Percentiles rank a stretch among this genome's conserved stretches.
Conservation (phyloP, 352 stramenopile genomes). For the Globisporangium megalacanthum region DNA sequence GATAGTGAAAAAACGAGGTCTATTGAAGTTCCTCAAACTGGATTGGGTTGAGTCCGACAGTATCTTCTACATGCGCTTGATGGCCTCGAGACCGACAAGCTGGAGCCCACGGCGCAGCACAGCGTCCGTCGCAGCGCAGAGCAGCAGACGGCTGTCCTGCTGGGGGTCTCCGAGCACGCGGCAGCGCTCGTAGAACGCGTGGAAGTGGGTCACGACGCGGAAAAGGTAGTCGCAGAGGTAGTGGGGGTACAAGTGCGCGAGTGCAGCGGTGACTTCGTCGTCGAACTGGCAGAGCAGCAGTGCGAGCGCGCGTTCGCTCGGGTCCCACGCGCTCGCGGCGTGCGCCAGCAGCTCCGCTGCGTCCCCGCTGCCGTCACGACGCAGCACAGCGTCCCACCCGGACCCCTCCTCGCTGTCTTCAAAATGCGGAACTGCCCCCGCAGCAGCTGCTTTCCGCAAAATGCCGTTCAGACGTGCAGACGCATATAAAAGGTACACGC, state of each 20-base stretch:
- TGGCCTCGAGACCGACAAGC: slow-evolving; percentile 58
- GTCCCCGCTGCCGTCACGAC: slow-evolving; percentile 11
- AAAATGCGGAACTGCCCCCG: slow-evolving; percentile 9
- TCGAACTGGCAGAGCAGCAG: slow-evolving; percentile 76
- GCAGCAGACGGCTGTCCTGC: slow-evolving; percentile 59
- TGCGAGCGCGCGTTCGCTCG: slow-evolving; percentile 59
- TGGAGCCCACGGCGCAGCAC: slow-evolving; percentile 61
- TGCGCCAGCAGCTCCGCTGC: slow-evolving; percentile 29
- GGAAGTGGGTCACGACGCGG: slow-evolving; percentile 69
- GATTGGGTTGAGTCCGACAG: not conserved
- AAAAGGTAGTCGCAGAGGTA: slow-evolving; percentile 83
- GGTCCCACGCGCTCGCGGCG: slow-evolving; percentile 54
- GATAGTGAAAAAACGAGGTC: no score
- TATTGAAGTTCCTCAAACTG: no score
- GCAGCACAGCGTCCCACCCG: slow-evolving; percentile 15
- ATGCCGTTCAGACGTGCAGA: slow-evolving; percentile 70
- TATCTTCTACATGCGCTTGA: slow-evolving; percentile 60
- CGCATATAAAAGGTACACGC: slow-evolving; percentile 81
- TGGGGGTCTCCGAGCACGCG: slow-evolving; percentile 58
- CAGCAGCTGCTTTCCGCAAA: slow-evolving; percentile 43
- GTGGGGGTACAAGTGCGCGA: slow-evolving; percentile 64
- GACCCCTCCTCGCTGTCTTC: slow-evolving; percentile 5
- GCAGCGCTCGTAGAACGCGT: slow-evolving; percentile 80
- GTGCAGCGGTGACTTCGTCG: slow-evolving; percentile 52
- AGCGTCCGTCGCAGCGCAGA: slow-evolving; percentile 70